These are phyloP conservation scores for Kodamaea laetipori DNA, from an alignment of 805 yeast species.

Conservation along the genomic window DNA sequence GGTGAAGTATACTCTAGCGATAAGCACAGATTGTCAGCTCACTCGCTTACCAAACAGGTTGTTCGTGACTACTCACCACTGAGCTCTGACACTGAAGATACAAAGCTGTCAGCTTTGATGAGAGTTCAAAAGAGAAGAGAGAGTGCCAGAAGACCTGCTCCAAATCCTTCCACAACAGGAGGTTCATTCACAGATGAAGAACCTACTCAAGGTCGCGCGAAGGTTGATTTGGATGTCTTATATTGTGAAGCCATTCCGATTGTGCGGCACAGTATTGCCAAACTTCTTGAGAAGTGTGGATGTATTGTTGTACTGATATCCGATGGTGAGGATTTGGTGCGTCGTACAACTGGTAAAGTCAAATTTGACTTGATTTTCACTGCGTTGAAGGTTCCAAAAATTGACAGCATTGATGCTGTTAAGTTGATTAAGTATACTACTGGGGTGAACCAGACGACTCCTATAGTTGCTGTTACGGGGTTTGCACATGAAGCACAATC, in stretches of 20 bases:
- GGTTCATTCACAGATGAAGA: slow-evolving; percentile 13
- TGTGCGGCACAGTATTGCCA: slow-evolving; percentile 66
- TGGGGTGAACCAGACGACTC: slow-evolving; percentile 75
- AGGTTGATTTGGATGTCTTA: slow-evolving; percentile 60
- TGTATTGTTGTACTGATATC: slow-evolving; percentile 78
- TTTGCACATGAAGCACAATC: slow-evolving; percentile 65
- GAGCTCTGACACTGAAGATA: slow-evolving; percentile 69
- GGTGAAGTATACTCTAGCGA: slow-evolving; percentile 10
- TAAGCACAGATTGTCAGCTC: slow-evolving; percentile 25
- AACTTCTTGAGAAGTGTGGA: slow-evolving; percentile 65
- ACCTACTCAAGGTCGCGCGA: not conserved
- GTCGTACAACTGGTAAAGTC: slow-evolving; percentile 79
- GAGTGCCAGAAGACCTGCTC: slow-evolving; percentile 37
- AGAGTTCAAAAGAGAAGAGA: slow-evolving; percentile 58
- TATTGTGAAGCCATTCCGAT: slow-evolving; percentile 88
- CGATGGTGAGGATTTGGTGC: slow-evolving; percentile 79
- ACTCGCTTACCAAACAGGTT: slow-evolving; percentile 31
- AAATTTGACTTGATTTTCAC: slow-evolving; percentile 83
- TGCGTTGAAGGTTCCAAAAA: slow-evolving; percentile 65
- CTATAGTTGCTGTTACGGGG: slow-evolving; percentile 74
- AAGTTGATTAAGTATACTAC: slow-evolving; percentile 74
- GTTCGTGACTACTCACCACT: slow-evolving; percentile 42
- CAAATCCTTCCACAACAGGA: slow-evolving; percentile 1
- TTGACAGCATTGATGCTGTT: slow-evolving; percentile 75
- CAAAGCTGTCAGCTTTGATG: slow-evolving; percentile 49